A percentile compares a stretch with the other conserved stretches of the same genome.
These are phyloP conservation scores for Cercospora berteroae DNA, from an alignment of 2,329 filamentous ascomycete genomes.

Conservation along the genomic window DNA sequence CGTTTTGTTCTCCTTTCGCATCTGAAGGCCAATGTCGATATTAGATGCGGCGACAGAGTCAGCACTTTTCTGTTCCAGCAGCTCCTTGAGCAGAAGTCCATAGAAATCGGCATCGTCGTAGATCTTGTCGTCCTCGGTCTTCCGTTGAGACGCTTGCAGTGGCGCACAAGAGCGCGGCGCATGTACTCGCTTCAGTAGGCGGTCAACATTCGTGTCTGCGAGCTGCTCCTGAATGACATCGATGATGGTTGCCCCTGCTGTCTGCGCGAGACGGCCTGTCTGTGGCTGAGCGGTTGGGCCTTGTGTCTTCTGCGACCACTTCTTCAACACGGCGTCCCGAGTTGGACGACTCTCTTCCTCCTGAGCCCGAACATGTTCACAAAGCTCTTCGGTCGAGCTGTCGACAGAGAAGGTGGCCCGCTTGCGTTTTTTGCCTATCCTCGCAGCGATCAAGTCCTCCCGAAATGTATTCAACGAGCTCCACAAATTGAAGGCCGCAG, in stretches of 20 bases:
- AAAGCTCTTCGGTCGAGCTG: constrained; percentile 65
- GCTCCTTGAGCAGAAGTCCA: constrained; percentile 84
- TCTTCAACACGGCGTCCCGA: constrained; percentile 73
- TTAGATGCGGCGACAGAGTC: constrained; percentile 47
- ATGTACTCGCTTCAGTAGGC: constrained; percentile 66
- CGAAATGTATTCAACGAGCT: constrained; percentile 73
- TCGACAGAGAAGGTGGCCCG: constrained; percentile 50
- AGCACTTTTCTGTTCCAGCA: constrained; percentile 79
- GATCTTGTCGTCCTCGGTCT: constrained; percentile 60
- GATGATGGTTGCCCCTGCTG: constrained; percentile 64
- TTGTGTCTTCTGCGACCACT: constrained; percentile 83
- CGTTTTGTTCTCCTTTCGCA: constrained; percentile 75
- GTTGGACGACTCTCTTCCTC: constrained; percentile 61
- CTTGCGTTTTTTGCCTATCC: constrained; percentile 61
- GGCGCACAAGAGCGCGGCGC: constrained; percentile 76
- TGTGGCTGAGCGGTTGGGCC: constrained; percentile 58
- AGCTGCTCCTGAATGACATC: constrained; percentile 68
- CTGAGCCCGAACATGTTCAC: constrained; percentile 65
- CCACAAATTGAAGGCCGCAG: constrained; percentile 80
- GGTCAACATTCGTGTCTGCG: constrained; percentile 53
- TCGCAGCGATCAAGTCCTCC: constrained; percentile 55
- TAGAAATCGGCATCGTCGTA: constrained; percentile 97
- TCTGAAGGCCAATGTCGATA: constrained; percentile 39
- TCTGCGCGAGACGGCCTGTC: constrained; percentile 59
- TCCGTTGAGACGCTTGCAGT: constrained; percentile 50